Evolutionary conservation across 192 early-diverging fungal species (phyloP).

Genomic region (Umbelopsis sp.): DNA sequence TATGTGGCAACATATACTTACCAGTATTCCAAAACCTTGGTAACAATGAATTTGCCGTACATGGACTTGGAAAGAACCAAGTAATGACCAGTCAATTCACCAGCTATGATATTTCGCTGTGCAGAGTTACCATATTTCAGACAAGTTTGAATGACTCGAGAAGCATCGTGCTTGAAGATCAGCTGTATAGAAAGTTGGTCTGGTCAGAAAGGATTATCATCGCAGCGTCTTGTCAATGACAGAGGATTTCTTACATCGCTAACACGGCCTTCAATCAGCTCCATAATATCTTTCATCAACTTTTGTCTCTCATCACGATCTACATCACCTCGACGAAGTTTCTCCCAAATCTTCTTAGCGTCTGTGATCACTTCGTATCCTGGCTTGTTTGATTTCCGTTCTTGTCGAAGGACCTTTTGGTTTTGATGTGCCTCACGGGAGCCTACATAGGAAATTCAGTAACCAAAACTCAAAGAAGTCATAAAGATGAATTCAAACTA

Average conservation of each 20-base stretch:
- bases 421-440: slow-evolving; percentile 54
- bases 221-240: background rate
- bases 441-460: slow-evolving; percentile 19
- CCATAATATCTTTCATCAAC: slow-evolving; percentile 85
- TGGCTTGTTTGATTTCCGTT: slow-evolving; percentile 68
- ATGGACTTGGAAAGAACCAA: slow-evolving; percentile 70
- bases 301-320: slow-evolving; percentile 58
- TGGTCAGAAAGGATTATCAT: slow-evolving; percentile 19
- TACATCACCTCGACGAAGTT: slow-evolving; percentile 73
- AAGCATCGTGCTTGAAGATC: slow-evolving; percentile 95
- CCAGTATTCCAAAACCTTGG: slow-evolving; percentile 86
- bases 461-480: background rate
- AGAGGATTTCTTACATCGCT: slow-evolving; percentile 53
- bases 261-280: slow-evolving; percentile 74
- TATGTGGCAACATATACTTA: slow-evolving; percentile 22
- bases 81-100: slow-evolving; percentile 79
- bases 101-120: slow-evolving; percentile 78
- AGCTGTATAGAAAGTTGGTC: slow-evolving; percentile 39
- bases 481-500: slow-evolving; percentile 17
- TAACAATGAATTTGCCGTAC: slow-evolving; percentile 90
- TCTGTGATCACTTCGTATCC: slow-evolving; percentile 68
- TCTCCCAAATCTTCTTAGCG: slow-evolving; percentile 87
- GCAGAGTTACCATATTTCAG: slow-evolving; percentile 84
- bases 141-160: slow-evolving; percentile 87
- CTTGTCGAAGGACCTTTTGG: slow-evolving; percentile 53